Conservation (phyloP, 768 basidiomycete genomes). For the Rossbeevera mucosa region DNA sequence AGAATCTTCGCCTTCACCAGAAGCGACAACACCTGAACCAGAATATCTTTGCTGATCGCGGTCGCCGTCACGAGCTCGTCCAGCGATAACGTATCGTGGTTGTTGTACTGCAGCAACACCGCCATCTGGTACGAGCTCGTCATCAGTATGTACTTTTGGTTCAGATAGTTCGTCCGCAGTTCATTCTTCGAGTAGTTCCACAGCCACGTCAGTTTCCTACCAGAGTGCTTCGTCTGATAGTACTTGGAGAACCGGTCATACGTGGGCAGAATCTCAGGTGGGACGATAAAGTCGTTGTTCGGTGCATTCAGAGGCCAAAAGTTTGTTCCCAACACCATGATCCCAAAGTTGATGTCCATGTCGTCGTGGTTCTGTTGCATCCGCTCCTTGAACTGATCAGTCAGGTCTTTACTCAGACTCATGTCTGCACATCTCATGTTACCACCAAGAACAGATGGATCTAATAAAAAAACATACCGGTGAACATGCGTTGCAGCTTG, state of each 20-base stretch:
- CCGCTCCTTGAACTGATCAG: constrained; percentile 90
- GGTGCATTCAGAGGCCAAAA: constrained; percentile 93
- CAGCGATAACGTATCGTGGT: constrained; percentile 77
- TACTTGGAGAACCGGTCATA: constrained; percentile 91
- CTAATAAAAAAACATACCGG: constrained; percentile 49
- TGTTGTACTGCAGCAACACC: constrained; percentile 92
- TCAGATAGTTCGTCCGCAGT: constrained; percentile 85
- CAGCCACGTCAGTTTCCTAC: constrained; percentile 93
- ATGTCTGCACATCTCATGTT: constrained; percentile 59
- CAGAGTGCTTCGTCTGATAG: constrained; percentile 91
- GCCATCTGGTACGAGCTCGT: constrained; percentile 94
- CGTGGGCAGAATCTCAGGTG: constrained; percentile 78
- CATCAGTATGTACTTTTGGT: constrained; percentile 95
- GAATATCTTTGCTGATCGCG: constrained; percentile 70
- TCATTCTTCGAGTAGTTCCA: constrained; percentile 99
- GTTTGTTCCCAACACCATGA: constrained; percentile 93
- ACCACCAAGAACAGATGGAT: neutral
- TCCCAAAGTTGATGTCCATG: constrained; percentile 83
- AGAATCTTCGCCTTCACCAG: constrained; percentile 87
- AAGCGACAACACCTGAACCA: constrained; percentile 59
- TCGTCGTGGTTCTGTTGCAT: constrained; percentile 85
- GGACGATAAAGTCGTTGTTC: constrained; percentile 82
- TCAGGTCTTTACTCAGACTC: constrained; percentile 91
- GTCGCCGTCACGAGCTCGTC: constrained; percentile 79
- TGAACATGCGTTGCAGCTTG: constrained; percentile 96